Base-by-base conservation (phyloP, 768 basidiomycete species). In the Tricholoma terreum region DNA sequence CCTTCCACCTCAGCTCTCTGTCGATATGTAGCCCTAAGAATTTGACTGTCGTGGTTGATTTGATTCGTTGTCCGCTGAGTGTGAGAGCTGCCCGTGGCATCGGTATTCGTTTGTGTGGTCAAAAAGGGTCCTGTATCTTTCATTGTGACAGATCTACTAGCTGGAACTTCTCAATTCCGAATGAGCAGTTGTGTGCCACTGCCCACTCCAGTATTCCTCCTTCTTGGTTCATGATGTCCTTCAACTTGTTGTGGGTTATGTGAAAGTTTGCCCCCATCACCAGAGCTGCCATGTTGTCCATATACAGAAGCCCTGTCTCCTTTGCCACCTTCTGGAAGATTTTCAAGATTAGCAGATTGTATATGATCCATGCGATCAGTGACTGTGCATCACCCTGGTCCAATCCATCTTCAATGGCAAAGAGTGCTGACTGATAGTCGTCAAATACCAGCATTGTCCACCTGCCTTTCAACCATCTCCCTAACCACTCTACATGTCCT, bases 341-440 rank as follows among this genome's bases (percentile, higher is more conserved):
- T 1, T 63, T 50, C 0, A 70, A 57, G 0, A 72, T 56, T 48
- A 63, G 57, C 0, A 71, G 8, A 51, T 74, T 76, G 60, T 71
- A 74, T 14, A 74, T 65, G 6, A 68, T 60, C 50, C 71, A 74
- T 0, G 69, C 51, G 0, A 73, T 56, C 43, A 68, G 67, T 0
- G 71, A 71, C 1, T 67, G 52, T 0, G 71, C 73, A 57, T 71
- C 67, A 0, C 75, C 75, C 57, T 76, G 72, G 1, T 69, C 68
- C 0, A 73, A 68, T 0, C 74, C 68, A 12, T 67, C 68, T 3
- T 24, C 33, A 0, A 71, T 63, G 1, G 36, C 50, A 38, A 70
- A 66, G 0, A 42, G 7, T 21, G 55, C 52, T 21, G 67, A 71
- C 0, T 17, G 12, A 45, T 48, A 68, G 4, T 65, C 61, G 9